A percentile compares a stretch with the other conserved stretches of the same genome.
These are phyloP conservation scores for Cryptococcus sp. DNA, from an alignment of 1,284 basidiomycete species.

Conservation along the genomic window DNA sequence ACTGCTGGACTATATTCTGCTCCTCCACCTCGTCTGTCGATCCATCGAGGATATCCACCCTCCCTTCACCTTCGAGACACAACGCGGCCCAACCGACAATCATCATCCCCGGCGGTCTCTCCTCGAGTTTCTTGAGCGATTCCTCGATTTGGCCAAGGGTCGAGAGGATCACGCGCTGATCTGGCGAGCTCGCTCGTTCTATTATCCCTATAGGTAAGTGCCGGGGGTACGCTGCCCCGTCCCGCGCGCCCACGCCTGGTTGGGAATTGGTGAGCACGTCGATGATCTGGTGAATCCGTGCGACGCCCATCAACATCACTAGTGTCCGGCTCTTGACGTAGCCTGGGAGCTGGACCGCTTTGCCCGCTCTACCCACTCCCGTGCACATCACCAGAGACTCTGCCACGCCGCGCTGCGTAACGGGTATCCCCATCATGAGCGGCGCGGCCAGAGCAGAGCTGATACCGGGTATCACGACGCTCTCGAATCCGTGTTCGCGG, in stretches of 20 bases:
- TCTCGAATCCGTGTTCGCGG: conserved; percentile 77
- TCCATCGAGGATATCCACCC: conserved; percentile 58
- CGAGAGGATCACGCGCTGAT: conserved; percentile 81
- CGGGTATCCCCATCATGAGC: conserved; percentile 83
- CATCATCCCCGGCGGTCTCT: conserved; percentile 94
- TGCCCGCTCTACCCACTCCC: conserved; percentile 85
- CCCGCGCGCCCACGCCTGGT: conserved; percentile 31
- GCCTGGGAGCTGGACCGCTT: conserved; percentile 78
- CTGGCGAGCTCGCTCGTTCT: conserved; percentile 87
- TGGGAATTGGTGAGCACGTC: conserved; percentile 58
- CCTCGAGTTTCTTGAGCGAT: conserved; percentile 78
- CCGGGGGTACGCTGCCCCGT: conserved; percentile 69
- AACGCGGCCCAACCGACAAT: conserved; percentile 83
- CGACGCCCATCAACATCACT: conserved; percentile 92
- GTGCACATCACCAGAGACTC: conserved; percentile 89
- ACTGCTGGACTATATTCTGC: conserved; percentile 28
- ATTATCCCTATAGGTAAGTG: conserved; percentile 87
- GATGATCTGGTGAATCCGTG: conserved; percentile 73
- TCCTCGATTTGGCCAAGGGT: conserved; percentile 72
- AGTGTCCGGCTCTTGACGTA: conserved; percentile 81
- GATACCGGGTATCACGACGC: conserved; percentile 84
- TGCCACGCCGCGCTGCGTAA: conserved; percentile 92
- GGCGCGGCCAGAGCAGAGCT: conserved; percentile 87
- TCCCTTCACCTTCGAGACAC: conserved; percentile 59
- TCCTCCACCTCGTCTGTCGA: conserved; percentile 46